Evolutionary conservation across 2,329 filamentous ascomycete species (phyloP), one percentile per base, ranked within the genome.

Genomic region (Coniella lustricola): DNA sequence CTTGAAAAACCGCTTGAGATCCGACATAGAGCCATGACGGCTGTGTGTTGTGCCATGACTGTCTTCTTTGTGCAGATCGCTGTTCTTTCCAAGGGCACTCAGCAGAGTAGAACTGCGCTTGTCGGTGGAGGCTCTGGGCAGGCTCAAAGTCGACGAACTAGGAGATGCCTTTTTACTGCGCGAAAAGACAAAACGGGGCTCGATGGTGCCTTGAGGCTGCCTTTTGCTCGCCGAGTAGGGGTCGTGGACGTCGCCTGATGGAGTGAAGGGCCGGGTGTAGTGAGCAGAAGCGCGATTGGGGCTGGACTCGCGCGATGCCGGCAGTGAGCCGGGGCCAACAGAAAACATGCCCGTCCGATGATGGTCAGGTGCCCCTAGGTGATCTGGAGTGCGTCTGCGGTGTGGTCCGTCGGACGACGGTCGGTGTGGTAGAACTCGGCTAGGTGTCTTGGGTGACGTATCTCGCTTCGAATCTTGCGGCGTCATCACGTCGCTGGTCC

Each of bases 1-100:
- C 66, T 84, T 93, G 73, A 98, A 95, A 65, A 98, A 98, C n/a
- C 93, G 80, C 69, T 95, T 96, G 52, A 98, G 68, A 59, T 97
- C 91, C 3, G 87, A 84, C 86, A 97, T 97, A 4, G 93, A 96
- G 18, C 86, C 82, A 51, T 87, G 81, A 44, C 76, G 73, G 54
- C 69, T 74, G 52, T 76, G 74, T 2, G 68, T 68, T 47, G 70
- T 68, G 33, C 70, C 62, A 56, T 61, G 62, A 54, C 63, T 65
- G 65, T 76, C 69, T 49, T 74, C 62, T 37, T 66, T 58, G 44
- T 71, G 64, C 20, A 71, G 66, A 25, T 82, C 75, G 9, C 60
- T 60, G 29, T 66, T 61, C 52, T 66, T 67, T 44, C 64, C 66
- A 49, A 57, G 56, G 46, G 62, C 56, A 41, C 67, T 59, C 47